phyloP scores from a whole-genome alignment of 208 protist genomes.

The Crithidia acanthocephali region DNA sequence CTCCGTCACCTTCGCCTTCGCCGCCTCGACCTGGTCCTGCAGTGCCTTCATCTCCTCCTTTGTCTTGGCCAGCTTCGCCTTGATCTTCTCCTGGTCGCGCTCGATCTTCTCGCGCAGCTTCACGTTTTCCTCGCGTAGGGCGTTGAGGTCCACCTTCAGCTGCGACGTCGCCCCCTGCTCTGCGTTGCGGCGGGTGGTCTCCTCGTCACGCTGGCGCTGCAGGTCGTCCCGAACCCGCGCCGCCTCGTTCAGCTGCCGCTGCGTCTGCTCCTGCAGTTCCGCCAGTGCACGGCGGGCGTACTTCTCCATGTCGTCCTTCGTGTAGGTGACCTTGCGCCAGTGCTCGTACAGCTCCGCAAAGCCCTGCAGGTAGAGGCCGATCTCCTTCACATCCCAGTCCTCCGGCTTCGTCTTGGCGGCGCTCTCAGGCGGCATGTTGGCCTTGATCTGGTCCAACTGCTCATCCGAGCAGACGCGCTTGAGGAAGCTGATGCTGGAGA shows the following conservation, averaged over 20 bases:
- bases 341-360: constrained; percentile 79
- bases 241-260: constrained; percentile 76
- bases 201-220: constrained; percentile 70
- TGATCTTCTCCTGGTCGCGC: constrained; percentile 92
- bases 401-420: constrained; percentile 68
- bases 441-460: constrained; percentile 65
- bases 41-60: constrained; percentile 82
- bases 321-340: constrained; percentile 81
- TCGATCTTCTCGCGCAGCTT: constrained; percentile 92
- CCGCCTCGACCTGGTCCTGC: constrained; percentile 76
- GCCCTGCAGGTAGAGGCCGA: constrained; percentile 74
- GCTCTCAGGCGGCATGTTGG: constrained; percentile 67
- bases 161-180: constrained; percentile 77
- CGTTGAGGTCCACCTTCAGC: constrained; percentile 79
- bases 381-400: constrained; percentile 90
- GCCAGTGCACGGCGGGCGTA: constrained; percentile 67
- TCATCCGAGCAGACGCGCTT: constrained; percentile 85
- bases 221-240: constrained; percentile 71
- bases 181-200: constrained; percentile 59
- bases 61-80: constrained; percentile 79
- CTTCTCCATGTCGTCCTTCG: constrained; percentile 89
- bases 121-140: constrained; percentile 80
- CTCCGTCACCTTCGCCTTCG: constrained; percentile 52
- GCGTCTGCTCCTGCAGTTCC: constrained; percentile 71
- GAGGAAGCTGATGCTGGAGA: constrained; percentile 84